Conservation (phyloP, 257 asterid species). For the Catharanthus roseus region DNA sequence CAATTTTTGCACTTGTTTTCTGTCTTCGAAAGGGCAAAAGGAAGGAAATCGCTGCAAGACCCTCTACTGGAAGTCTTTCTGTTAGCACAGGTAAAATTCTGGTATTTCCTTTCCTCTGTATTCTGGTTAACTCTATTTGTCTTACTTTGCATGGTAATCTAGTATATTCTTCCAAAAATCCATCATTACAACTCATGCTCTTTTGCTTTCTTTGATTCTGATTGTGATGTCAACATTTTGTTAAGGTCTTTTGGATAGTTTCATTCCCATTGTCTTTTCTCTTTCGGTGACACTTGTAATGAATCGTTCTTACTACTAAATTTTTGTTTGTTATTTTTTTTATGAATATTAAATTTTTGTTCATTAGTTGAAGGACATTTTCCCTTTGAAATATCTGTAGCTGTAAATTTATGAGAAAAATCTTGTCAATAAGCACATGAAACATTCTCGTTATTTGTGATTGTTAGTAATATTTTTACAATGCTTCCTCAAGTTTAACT, state of each 20-base stretch:
- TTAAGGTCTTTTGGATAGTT: background rate
- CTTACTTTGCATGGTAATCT: background rate
- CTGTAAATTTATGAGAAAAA: background rate
- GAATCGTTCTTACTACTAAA: too few relatives aligned
- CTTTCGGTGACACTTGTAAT: background rate
- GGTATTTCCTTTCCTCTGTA: constrained; percentile 18
- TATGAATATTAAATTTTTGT: background rate
- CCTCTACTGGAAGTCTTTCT: constrained; percentile 59
- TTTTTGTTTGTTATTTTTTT: too few relatives aligned
- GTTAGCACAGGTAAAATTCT: constrained; percentile 37
- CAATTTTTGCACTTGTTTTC: constrained; percentile 54
- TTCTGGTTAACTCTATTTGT: background rate
- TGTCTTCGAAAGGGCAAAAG: constrained; percentile 54
- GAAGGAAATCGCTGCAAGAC: constrained; percentile 72
- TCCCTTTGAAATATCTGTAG: background rate
- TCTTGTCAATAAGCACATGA: background rate
- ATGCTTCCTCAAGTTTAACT: background rate
- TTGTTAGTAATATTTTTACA: background rate
- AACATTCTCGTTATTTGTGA: background rate
- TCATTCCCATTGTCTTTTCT: background rate
- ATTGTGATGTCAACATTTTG: background rate
- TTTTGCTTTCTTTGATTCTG: background rate
- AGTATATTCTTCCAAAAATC: background rate
- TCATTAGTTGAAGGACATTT: background rate
- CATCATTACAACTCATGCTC: background rate